Percentiles rank a stretch among this genome's conserved stretches.
Conservation (phyloP, 2,329 filamentous ascomycete genomes). For the Amylocarpus encephaloides region DNA sequence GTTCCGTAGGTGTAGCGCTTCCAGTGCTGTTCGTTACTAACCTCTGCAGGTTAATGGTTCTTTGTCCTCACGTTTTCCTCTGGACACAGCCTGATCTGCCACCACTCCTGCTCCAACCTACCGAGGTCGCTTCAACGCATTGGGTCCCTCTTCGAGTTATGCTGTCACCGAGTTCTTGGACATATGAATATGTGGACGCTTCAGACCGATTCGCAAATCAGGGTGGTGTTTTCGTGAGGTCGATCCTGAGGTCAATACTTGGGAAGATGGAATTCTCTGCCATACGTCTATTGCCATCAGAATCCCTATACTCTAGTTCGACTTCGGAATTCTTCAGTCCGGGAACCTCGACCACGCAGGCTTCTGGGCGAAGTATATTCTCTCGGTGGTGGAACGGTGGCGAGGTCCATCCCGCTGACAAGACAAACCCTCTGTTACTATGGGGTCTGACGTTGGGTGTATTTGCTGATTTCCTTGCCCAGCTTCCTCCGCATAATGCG, state of each 20-base stretch:
- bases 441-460: slow-evolving; percentile 66
- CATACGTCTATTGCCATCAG: slow-evolving; percentile 54
- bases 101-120: slow-evolving; percentile 55
- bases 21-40: neutral
- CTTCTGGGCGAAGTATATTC: slow-evolving; percentile 9
- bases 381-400: slow-evolving; percentile 30
- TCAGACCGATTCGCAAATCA: slow-evolving; percentile 53
- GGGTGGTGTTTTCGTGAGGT: slow-evolving; percentile 47
- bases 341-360: neutral
- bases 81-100: slow-evolving; percentile 50
- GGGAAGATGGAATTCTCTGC: slow-evolving; percentile 65
- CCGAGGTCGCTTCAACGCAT: slow-evolving; percentile 61
- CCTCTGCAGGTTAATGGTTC: slow-evolving; percentile 52
- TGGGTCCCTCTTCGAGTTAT: slow-evolving; percentile 61
- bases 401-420: slow-evolving; percentile 25
- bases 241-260: slow-evolving; percentile 49
- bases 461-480: slow-evolving; percentile 60
- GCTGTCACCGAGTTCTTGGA: slow-evolving; percentile 53
- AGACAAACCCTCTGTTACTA: slow-evolving; percentile 47
- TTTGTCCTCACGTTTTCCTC: slow-evolving; percentile 63
- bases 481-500: slow-evolving; percentile 56
- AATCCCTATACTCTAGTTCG: slow-evolving; percentile 51
- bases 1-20: slow-evolving; percentile 42
- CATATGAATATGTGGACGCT: slow-evolving; percentile 57
- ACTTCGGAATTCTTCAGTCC: slow-evolving; percentile 41